Base-by-base conservation (phyloP, 179 eudicot species). In the Nepenthes alata region DNA sequence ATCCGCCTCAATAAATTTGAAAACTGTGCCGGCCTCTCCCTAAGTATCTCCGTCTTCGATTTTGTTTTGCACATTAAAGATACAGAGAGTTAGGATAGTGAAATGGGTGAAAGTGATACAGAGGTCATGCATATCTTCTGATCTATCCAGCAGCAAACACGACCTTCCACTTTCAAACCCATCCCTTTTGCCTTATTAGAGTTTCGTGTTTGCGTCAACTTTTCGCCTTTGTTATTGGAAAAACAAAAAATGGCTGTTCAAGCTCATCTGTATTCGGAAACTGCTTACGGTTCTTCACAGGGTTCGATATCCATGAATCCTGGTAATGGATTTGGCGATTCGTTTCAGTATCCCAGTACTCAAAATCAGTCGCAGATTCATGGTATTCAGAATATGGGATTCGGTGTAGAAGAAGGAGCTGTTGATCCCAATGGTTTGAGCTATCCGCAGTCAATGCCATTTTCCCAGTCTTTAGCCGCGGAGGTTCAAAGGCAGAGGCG, bases 401-500 rank as follows among this genome's bases (percentile, higher is more conserved):
- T 41, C 13, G 45, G 12, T 13, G 34, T 6, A 5, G 45, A 63
- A 51, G 47, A 50, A 25, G 25, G 25, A 25, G 25, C 25, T 25
- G 25, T 25, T 25, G 25, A 25, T 25, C 25, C 25, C 25, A 25
- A 25, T 25, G 25, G 25, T 25, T 25, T 25, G 25, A 25, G 25
- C 25, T 25, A 25, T 25, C 25, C 25, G 8, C 55, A 48, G 15
- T 58, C 76, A 58, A 61, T 66, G 69, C 58, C 51, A n/a, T 64
- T 69, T 13, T 56, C 72, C 52, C 69, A 61, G 2, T 56, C 68
- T 53, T 53, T 84, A 48, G 57, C 50, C 12, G 70, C 66, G 61
- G 76, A 80, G 53, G 68, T 80, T 61, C 79, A 82, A 8, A 73
- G 65, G 60, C 85, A 85, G 44, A 69, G 64, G 35, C 67, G 66